Evolutionary conservation across 371 early-diverging fungal species (phyloP).

Genomic region (Mucor mucedo): DNA sequence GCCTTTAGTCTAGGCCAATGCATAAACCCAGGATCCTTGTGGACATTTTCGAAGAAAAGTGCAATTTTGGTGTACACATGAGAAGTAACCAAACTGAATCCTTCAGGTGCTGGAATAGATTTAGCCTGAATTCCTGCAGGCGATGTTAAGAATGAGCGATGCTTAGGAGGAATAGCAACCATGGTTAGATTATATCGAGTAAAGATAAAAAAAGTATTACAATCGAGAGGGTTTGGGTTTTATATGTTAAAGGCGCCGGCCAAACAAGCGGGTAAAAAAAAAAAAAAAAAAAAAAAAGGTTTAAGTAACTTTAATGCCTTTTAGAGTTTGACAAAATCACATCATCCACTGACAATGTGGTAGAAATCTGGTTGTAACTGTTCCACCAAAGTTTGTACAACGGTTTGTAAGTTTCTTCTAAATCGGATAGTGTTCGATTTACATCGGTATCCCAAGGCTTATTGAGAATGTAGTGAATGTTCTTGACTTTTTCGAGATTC

Average conservation of each 20-base stretch:
- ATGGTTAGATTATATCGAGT: neutral
- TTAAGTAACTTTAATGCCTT: neutral
- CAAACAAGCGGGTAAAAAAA: neutral
- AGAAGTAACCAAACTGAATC: slow-evolving; percentile 21
- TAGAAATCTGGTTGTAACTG: slow-evolving; percentile 4
- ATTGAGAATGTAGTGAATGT: slow-evolving; percentile 40
- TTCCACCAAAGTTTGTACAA: slow-evolving; percentile 44
- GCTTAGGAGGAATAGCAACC: slow-evolving; percentile 23
- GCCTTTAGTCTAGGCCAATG: slow-evolving; percentile 7
- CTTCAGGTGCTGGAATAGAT: slow-evolving; percentile 18
- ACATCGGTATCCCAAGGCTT: slow-evolving; percentile 42
- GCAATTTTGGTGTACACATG: slow-evolving; percentile 14
- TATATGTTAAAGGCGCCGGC: neutral
- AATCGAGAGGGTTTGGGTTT: neutral
- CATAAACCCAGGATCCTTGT: slow-evolving; percentile 17
- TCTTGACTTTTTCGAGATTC: slow-evolving; percentile 36
- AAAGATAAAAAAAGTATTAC: neutral
- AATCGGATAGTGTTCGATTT: slow-evolving; percentile 17
- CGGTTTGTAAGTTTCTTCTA: slow-evolving; percentile 24
- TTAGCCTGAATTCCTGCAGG: neutral
- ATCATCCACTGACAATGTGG: neutral
- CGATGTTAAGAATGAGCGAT: slow-evolving; percentile 13
- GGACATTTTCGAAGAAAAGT: slow-evolving; percentile 17
- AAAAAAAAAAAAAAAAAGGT: neutral
- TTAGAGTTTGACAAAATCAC: neutral